phyloP scores from a whole-genome alignment of 2,329 filamentous ascomycete species.

The Diaporthe eres region DNA sequence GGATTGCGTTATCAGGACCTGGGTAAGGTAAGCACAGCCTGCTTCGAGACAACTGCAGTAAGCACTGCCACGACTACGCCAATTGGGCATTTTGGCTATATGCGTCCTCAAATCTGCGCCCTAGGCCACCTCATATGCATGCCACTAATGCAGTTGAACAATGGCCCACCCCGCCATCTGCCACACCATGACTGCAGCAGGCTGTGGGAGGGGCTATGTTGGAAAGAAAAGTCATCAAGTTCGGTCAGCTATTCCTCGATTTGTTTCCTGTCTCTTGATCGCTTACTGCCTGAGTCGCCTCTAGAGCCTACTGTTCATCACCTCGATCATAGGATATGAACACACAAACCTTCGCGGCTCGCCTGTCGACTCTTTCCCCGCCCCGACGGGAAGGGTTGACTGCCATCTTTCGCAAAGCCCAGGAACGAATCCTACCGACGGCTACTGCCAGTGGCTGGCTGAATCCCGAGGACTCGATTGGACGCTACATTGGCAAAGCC shows the following conservation, averaged over 20 bases:
- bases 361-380: background rate
- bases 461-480: conserved; percentile 16
- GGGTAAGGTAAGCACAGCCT: background rate
- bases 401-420: background rate
- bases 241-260: background rate
- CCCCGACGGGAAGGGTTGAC: background rate
- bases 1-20: too few relatives aligned
- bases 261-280: too few relatives aligned
- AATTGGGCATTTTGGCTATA: background rate
- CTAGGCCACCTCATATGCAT: background rate
- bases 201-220: background rate
- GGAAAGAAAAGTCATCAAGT: background rate
- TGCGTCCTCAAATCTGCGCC: background rate
- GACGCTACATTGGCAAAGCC: background rate
- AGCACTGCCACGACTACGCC: background rate
- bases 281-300: too few relatives aligned
- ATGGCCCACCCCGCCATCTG: background rate
- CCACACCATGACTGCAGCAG: background rate
- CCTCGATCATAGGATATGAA: background rate
- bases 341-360: background rate
- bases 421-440: background rate
- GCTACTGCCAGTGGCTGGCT: background rate
- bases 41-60: background rate
- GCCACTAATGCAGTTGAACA: background rate
- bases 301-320: too few relatives aligned